Base-by-base conservation (phyloP, 768 basidiomycete genomes). In the Suillus variegatus region DNA sequence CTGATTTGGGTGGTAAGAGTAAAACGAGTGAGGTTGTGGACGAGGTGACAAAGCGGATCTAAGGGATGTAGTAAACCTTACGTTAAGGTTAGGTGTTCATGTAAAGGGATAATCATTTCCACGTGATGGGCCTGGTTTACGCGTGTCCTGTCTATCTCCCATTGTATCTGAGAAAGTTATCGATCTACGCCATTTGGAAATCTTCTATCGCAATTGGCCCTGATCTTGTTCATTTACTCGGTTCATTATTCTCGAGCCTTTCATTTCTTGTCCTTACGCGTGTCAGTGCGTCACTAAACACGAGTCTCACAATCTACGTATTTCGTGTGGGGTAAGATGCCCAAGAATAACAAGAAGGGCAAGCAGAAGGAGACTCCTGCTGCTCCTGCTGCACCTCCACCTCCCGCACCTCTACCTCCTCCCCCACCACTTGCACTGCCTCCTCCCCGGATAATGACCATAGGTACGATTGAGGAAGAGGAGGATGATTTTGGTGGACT, bases 1-100 rank as follows among this genome's bases (percentile, higher is more conserved):
- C 95, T 35, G 97, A 99, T 74, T 79, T 99, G 40, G 90, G 93
- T 41, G 97, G 97, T 25, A 92, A 81, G 71, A 86, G 87, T 69
- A 88, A 84, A 66, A 99, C 95, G 13, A 79, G 84, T 41, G 90
- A 96, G 66, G 94, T 98, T 22, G 83, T 91, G 40, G 84, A 88
- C 8, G 93, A 86, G 62, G 85, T 98, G 61, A 77, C 95, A 62
- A 90, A 87, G 79, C 84, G 84, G 76, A 82, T 96, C 60, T 94
- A 78, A 74, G 12, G 10, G 28, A 32, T 43, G 12, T 22, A 25
- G 28, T 43, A 64, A 28, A 70, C 65, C 67, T 64, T 20, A 64
- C 25, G 6, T 9, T 69, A 63, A 67, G 76, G 36, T 51, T 62
- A 43, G 18, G 38, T 43, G 46, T 62, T 54, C 7, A 64, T 35